These are phyloP conservation scores for Hygrocybe coccinea DNA, from an alignment of 768 basidiomycete genomes.

Conservation along the genomic window DNA sequence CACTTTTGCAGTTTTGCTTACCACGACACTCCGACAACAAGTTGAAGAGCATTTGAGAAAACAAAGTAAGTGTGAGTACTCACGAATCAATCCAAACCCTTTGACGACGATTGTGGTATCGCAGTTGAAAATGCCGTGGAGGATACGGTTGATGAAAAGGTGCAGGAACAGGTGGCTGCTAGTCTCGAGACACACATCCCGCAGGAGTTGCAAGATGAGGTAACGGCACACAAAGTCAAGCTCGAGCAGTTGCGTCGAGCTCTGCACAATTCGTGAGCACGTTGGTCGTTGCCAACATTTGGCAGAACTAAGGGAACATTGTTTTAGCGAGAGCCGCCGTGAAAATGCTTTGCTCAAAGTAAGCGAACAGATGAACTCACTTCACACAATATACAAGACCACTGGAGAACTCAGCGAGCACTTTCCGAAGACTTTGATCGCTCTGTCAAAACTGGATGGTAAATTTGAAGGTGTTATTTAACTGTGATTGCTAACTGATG, in stretches of 20 bases:
- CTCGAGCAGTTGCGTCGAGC: conserved; percentile 43
- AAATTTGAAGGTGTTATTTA: conserved; percentile 13
- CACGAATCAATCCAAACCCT: neutral
- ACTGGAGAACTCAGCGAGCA: conserved; percentile 43
- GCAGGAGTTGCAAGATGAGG: conserved; percentile 43
- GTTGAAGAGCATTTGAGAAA: conserved; percentile 41
- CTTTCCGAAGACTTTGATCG: conserved; percentile 50
- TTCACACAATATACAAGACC: conserved; percentile 46
- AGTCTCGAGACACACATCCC: conserved; percentile 47
- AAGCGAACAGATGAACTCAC: conserved; percentile 34
- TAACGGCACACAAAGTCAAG: conserved; percentile 40
- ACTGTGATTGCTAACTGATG: neutral
- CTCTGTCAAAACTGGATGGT: conserved; percentile 52
- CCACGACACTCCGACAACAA: conserved; percentile 41
- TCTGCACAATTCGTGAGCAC: conserved; percentile 54
- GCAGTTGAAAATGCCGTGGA: conserved; percentile 47
- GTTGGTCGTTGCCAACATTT: neutral
- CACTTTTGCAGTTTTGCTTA: conserved; percentile 38
- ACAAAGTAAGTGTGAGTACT: conserved; percentile 33
- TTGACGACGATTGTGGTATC: conserved; percentile 1
- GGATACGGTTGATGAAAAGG: conserved; percentile 45
- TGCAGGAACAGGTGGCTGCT: conserved; percentile 45
- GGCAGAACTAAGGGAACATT: neutral
- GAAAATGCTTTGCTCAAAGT: conserved; percentile 46
- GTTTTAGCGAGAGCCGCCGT: conserved; percentile 51